phyloP scores from a whole-genome alignment of 1,139 yeast species.

The Spencermartinsiella ligniputridi region DNA sequence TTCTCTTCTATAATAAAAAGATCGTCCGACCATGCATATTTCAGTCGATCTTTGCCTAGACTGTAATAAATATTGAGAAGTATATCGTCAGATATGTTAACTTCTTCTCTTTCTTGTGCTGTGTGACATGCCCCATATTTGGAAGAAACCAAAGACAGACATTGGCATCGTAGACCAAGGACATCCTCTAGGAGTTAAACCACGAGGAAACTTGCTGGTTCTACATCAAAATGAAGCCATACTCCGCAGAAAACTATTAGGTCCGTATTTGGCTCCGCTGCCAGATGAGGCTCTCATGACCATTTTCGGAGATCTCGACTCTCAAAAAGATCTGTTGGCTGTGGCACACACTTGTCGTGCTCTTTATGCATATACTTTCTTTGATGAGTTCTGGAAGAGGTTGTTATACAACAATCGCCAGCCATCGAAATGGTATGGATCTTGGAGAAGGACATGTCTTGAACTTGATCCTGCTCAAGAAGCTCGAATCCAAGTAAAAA shows the following conservation, averaged over 20 bases:
- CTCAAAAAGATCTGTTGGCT: conserved; percentile 43
- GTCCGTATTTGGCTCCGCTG: conserved; percentile 44
- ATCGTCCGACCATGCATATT: too few relatives aligned
- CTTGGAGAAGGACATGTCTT: conserved; percentile 68
- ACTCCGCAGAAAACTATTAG: conserved; percentile 44
- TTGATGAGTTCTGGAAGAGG: conserved; percentile 76
- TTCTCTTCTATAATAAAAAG: too few relatives aligned
- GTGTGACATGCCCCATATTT: not conserved
- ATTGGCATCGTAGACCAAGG: conserved; percentile 9
- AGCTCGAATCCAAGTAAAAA: conserved; percentile 19
- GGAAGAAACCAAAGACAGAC: not conserved
- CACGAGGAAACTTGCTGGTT: conserved; percentile 56
- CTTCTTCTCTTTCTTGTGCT: too few relatives aligned
- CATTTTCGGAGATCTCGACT: conserved; percentile 39
- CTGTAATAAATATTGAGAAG: too few relatives aligned
- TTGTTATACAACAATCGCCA: conserved; percentile 34
- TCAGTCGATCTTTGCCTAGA: too few relatives aligned
- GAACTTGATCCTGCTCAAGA: conserved; percentile 39
- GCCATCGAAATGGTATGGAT: conserved; percentile 56
- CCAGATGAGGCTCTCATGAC: conserved; percentile 47
- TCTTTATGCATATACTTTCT: conserved; percentile 66
- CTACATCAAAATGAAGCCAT: conserved; percentile 27
- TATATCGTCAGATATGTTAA: too few relatives aligned
- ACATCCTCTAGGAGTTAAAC: conserved; percentile 75
- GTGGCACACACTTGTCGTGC: conserved; percentile 58